These are phyloP conservation scores for Penicillium glabrum DNA, from an alignment of 2,329 filamentous ascomycete genomes.

Conservation along the genomic window DNA sequence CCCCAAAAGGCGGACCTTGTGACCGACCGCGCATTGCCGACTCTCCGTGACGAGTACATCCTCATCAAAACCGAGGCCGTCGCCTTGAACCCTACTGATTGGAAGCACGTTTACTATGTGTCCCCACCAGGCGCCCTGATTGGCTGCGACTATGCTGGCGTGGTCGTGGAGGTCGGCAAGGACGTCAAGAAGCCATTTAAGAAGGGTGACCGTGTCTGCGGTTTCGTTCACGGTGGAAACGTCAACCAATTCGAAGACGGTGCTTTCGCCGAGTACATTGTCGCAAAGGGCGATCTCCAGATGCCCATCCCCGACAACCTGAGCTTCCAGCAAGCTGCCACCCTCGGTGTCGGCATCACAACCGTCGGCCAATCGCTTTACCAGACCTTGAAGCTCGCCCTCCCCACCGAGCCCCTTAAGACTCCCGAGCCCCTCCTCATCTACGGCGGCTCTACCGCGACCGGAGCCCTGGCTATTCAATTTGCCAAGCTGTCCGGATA, in stretches of 20 bases:
- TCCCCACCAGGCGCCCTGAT: slow-evolving; percentile 39
- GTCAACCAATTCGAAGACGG: slow-evolving; percentile 47
- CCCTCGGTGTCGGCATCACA: slow-evolving; percentile 52
- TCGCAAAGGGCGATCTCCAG: slow-evolving; percentile 51
- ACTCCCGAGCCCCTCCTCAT: slow-evolving; percentile 29
- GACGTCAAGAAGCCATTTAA: slow-evolving; percentile 48
- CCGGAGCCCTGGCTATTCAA: slow-evolving; percentile 39
- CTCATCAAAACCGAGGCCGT: slow-evolving; percentile 54
- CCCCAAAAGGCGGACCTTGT: not conserved
- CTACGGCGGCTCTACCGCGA: slow-evolving; percentile 42
- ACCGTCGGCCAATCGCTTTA: slow-evolving; percentile 50
- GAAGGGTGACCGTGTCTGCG: slow-evolving; percentile 54
- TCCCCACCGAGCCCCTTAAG: slow-evolving; percentile 24
- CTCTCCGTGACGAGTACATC: slow-evolving; percentile 49
- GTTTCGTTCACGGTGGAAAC: slow-evolving; percentile 50
- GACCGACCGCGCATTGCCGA: slow-evolving; percentile 29
- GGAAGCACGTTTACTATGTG: slow-evolving; percentile 48
- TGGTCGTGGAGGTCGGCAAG: slow-evolving; percentile 52
- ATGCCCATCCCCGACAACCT: slow-evolving; percentile 50
- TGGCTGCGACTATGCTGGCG: slow-evolving; percentile 56
- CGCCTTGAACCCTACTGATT: slow-evolving; percentile 59
- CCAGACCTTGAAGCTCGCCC: slow-evolving; percentile 28
- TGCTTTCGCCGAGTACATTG: slow-evolving; percentile 55
- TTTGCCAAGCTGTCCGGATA: slow-evolving; percentile 38
- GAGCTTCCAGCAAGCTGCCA: slow-evolving; percentile 53